A percentile compares a stretch with the other conserved stretches of the same genome.
Evolutionary conservation across 176 grass and related monocot species (phyloP).

Genomic region (Areca catechu): DNA sequence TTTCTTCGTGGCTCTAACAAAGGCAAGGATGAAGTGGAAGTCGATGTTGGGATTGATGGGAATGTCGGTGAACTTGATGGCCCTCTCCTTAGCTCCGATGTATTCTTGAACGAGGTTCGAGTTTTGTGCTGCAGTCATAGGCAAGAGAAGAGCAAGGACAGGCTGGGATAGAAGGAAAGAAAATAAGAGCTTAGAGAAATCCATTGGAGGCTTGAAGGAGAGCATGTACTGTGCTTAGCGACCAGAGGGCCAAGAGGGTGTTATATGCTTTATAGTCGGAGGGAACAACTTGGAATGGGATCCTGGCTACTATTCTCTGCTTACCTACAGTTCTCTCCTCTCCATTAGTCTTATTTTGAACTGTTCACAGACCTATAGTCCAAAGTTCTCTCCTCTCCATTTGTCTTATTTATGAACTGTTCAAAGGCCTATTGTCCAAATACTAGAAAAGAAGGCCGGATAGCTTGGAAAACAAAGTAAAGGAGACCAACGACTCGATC

Average conservation of each 20-base stretch:
- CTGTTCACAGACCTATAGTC: no score
- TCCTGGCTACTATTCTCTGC: no score
- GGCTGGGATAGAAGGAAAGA: slow-evolving; percentile 33
- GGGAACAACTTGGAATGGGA: no score
- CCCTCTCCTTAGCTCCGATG: slow-evolving; percentile 58
- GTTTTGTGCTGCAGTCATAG: slow-evolving; percentile 24
- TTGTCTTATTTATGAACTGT: no score
- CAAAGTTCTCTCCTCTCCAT: no score
- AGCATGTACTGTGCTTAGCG: neutral
- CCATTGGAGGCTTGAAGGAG: neutral
- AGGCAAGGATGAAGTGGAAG: slow-evolving; percentile 55
- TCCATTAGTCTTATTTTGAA: no score
- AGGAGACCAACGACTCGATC: no score
- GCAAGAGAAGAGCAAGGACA: slow-evolving; percentile 17
- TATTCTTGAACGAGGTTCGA: slow-evolving; percentile 69
- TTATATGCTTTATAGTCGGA: slow-evolving; percentile 5
- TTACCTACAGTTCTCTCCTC: no score
- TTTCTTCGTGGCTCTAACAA: no score
- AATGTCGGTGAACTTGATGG: slow-evolving; percentile 72
- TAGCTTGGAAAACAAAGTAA: no score
- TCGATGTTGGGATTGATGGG: slow-evolving; percentile 38
- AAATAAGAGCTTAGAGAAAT: neutral
- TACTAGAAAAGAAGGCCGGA: no score
- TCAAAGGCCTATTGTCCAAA: no score
- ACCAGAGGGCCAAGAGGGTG: neutral